These are phyloP conservation scores for Plasmodium relictum DNA, from an alignment of 169 alveolate genomes.

Conservation along the genomic window DNA sequence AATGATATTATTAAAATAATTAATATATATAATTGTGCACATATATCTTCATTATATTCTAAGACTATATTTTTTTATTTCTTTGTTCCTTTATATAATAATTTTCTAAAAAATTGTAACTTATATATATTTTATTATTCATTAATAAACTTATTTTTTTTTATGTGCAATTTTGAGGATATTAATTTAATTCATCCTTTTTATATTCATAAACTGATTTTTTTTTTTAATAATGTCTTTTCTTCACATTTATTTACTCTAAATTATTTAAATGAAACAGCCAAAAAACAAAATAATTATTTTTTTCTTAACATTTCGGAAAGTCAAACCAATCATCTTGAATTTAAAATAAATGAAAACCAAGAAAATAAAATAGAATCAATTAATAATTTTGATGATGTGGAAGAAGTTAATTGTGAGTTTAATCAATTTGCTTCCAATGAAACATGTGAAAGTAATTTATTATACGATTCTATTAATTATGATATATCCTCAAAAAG, in stretches of 20 bases:
- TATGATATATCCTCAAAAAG: background rate
- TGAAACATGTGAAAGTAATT: background rate
- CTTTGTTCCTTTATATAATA: constrained; percentile 51
- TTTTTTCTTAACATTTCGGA: constrained; percentile 16
- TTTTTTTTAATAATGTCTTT: constrained; percentile 64
- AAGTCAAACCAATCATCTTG: background rate
- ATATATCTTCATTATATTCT: constrained; percentile 42
- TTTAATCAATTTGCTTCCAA: background rate
- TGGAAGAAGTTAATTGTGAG: background rate
- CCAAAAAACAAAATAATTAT: constrained; percentile 51
- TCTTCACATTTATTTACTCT: constrained; percentile 67
- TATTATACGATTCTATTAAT: background rate
- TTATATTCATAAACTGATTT: constrained; percentile 65
- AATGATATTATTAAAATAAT: constrained; percentile 62
- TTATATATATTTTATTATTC: constrained; percentile 56
- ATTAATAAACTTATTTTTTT: constrained; percentile 32
- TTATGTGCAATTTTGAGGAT: constrained; percentile 61
- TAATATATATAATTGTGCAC: constrained; percentile 63
- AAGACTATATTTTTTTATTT: constrained; percentile 27
- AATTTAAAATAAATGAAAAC: background rate
- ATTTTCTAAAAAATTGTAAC: constrained; percentile 45
- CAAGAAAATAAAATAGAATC: background rate
- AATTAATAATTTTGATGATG: background rate
- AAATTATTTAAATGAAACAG: constrained; percentile 50
- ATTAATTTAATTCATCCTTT: constrained; percentile 63